A percentile compares a stretch with the other conserved stretches of the same genome.
phyloP scores from a whole-genome alignment of 305 asterid genomes.

The Fraxinus dipetala region DNA sequence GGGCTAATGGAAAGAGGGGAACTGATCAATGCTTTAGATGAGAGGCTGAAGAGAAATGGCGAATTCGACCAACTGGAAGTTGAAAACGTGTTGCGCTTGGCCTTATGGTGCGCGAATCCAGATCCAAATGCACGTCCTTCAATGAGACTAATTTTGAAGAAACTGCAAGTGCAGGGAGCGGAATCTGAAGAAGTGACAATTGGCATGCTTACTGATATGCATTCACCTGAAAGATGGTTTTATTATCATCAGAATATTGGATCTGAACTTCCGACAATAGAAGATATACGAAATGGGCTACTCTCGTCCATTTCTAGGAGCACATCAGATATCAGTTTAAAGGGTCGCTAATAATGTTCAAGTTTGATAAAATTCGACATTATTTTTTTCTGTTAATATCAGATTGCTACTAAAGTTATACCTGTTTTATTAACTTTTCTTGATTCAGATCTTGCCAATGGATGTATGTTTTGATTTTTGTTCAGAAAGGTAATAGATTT shows the following conservation, averaged over 20 bases:
- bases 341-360: neutral
- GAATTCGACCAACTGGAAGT: slow-evolving; percentile 28
- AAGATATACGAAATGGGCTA: neutral
- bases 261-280: neutral
- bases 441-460: neutral
- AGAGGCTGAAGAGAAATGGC: slow-evolving; percentile 14
- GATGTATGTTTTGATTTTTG: neutral
- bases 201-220: neutral
- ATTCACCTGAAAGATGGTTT: neutral
- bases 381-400: neutral
- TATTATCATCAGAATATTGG: neutral
- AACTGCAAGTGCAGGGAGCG: neutral
- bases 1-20: slow-evolving; percentile 27
- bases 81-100: slow-evolving; percentile 29
- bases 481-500: neutral
- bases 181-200: neutral
- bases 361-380: neutral
- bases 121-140: slow-evolving; percentile 35
- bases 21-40: slow-evolving; percentile 28
- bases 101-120: slow-evolving; percentile 28
- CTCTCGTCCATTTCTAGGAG: neutral
- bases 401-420: neutral
- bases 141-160: slow-evolving; percentile 39
- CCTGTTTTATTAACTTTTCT: neutral
- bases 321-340: neutral